Base-by-base conservation (phyloP, 192 early-diverging fungal genomes). In the Spinellus fusiger region DNA sequence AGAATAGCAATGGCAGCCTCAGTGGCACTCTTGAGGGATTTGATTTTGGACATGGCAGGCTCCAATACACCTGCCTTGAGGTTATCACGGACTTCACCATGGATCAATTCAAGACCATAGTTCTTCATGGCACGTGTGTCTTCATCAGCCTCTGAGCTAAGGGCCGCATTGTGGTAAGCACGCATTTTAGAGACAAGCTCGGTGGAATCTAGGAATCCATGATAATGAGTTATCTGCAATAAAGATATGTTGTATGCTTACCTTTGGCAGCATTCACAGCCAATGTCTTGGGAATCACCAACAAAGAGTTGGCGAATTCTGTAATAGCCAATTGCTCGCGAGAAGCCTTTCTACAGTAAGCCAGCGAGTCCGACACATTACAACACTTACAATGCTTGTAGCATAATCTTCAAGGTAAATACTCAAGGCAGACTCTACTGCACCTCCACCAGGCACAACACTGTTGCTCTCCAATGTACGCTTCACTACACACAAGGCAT, bases 361-460 rank as follows among this genome's bases (percentile, higher is more conserved):
- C 12, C 18, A 33, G 15, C 55, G 10, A 23, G 9, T 15, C 18
- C 13, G 38, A 32, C 15, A 23, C 12, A 5, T 10, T 46, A 7
- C 15, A 49, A 27, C 9, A 65, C 80, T 59, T 68, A 91, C 86
- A 64, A 99, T 76, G 6, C 93, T 93, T 5, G 94, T 96, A 28
- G 97, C 97, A 87, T 95, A 99, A 69, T 95, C 93, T 75, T 99
- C 97, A 38, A 99, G 84, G 66, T 97, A 97, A 67, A 99, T 94
- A 61, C 87, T 93, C 34, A 99, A 74, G 2, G 95, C 97, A 37
- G 90, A 81, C 73, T 99, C 95, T 22, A 98, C 95, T 18, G 92
- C 89, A 48, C 97, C 97, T 60, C 95, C 95, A 67, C 97, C 97
- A 34, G 97, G 97, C 35, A 99, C 97, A 29, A 97, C 93, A 28